These are phyloP conservation scores for Skeletonema menzelii DNA, from an alignment of 108 stramenopile genomes.

Conservation along the genomic window DNA sequence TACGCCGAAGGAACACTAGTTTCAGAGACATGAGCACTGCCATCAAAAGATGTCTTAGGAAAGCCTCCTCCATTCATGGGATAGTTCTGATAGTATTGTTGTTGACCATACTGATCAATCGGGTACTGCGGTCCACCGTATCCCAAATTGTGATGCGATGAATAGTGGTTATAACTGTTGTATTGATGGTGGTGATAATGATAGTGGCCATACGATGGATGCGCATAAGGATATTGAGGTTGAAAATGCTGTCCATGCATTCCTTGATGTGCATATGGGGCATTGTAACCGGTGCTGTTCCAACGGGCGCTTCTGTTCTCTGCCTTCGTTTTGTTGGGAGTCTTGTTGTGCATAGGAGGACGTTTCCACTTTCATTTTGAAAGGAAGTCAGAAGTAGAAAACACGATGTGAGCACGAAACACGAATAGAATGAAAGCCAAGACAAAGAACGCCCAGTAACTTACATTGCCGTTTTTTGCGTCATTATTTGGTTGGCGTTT, in stretches of 20 bases:
- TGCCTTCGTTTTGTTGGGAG: constrained; percentile 2
- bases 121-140: constrained; percentile 29
- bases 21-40: constrained; percentile 22
- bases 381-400: background rate
- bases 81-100: constrained; percentile 34
- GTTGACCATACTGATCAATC: constrained; percentile 24
- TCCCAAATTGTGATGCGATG: constrained; percentile 18
- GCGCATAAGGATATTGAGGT: constrained; percentile 9
- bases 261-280: constrained; percentile 23
- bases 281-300: constrained; percentile 8
- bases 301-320: constrained; percentile 6
- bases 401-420: constrained; percentile 1
- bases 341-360: background rate
- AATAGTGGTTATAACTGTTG: constrained; percentile 22
- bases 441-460: background rate
- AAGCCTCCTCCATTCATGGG: constrained; percentile 32
- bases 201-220: constrained; percentile 10
- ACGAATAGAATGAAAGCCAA: background rate
- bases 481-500: background rate
- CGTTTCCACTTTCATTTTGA: background rate
- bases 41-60: constrained; percentile 28
- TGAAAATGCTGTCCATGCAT: constrained; percentile 19
- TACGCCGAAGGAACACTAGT: constrained; percentile 4
- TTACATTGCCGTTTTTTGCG: background rate
- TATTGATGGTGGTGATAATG: constrained; percentile 22